Conservation (phyloP, 2,329 filamentous ascomycete species). For the Cladosporium oxysporum region DNA sequence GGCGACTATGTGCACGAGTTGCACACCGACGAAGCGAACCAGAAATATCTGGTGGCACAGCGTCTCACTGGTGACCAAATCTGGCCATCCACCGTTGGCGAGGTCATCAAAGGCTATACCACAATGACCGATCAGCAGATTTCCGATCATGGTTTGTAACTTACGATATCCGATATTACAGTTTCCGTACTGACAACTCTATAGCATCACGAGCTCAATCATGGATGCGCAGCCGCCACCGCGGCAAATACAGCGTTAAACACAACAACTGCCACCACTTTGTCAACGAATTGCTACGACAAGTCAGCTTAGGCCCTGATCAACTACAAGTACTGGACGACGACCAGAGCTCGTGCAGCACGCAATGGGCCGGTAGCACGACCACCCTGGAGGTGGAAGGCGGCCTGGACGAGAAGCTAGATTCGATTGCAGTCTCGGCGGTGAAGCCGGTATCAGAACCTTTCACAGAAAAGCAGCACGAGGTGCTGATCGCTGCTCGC, state of each 20-base stretch:
- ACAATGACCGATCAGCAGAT: background rate
- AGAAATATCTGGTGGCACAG: background rate
- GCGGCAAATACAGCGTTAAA: background rate
- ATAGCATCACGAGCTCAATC: background rate
- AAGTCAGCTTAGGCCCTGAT: background rate
- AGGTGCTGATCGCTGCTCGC: background rate
- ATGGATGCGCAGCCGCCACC: background rate
- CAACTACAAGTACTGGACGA: background rate
- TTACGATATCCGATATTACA: background rate
- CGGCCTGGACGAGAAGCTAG: background rate
- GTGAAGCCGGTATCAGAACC: background rate
- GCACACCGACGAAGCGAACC: background rate
- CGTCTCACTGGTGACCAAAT: background rate
- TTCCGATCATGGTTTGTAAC: background rate
- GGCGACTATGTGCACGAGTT: background rate
- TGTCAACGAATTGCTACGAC: background rate
- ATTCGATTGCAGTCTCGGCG: background rate
- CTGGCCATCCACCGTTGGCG: background rate
- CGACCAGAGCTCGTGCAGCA: background rate
- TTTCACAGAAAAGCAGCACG: background rate
- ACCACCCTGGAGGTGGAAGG: background rate
- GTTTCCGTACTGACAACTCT: background rate
- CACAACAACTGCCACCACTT: background rate
- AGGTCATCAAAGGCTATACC: background rate
- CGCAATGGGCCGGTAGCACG: background rate